A percentile compares a stretch with the other conserved stretches of the same genome.
phyloP scores from a whole-genome alignment of 495 filamentous ascomycete genomes.

The Aspergillus incahuasiensis region DNA sequence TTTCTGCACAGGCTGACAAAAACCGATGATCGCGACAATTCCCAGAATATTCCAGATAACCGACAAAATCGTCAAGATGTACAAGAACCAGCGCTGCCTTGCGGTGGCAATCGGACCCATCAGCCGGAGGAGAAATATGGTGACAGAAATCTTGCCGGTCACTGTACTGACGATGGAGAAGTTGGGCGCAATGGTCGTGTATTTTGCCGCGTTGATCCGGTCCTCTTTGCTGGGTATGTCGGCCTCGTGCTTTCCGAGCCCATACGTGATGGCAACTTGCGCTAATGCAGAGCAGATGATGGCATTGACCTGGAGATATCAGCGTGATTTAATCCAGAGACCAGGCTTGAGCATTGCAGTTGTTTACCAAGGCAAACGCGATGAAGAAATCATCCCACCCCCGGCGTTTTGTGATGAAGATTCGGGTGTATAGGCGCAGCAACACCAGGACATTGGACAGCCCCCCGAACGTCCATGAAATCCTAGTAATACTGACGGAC shows the following conservation, averaged over 20 bases:
- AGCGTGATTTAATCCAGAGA: too few species aligned
- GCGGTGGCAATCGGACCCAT: background rate
- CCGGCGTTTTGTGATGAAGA: background rate
- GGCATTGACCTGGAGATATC: slow-evolving; percentile 5
- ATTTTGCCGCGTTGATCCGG: slow-evolving; percentile 7
- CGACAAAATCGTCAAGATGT: slow-evolving; percentile 1
- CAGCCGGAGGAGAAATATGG: slow-evolving; percentile 11
- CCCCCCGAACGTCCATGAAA: slow-evolving; percentile 6
- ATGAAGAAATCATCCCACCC: slow-evolving; percentile 17
- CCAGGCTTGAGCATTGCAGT: background rate
- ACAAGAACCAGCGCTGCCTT: slow-evolving; percentile 7
- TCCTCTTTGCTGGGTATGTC: background rate
- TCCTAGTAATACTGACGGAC: background rate
- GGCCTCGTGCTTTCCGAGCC: slow-evolving; percentile 1
- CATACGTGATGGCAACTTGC: slow-evolving; percentile 5
- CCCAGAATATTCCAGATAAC: slow-evolving; percentile 6
- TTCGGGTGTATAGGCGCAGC: slow-evolving; percentile 3
- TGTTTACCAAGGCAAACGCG: slow-evolving; percentile 1
- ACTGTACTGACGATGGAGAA: slow-evolving; percentile 15
- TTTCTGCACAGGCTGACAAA: slow-evolving; percentile 7
- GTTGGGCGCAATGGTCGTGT: slow-evolving; percentile 12
- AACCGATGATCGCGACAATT: slow-evolving; percentile 9
- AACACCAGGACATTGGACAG: background rate
- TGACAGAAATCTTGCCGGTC: slow-evolving; percentile 11
- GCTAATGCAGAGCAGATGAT: slow-evolving; percentile 9